Conservation (phyloP, 1,284 basidiomycete genomes). For the Pseudozyma sp. region DNA sequence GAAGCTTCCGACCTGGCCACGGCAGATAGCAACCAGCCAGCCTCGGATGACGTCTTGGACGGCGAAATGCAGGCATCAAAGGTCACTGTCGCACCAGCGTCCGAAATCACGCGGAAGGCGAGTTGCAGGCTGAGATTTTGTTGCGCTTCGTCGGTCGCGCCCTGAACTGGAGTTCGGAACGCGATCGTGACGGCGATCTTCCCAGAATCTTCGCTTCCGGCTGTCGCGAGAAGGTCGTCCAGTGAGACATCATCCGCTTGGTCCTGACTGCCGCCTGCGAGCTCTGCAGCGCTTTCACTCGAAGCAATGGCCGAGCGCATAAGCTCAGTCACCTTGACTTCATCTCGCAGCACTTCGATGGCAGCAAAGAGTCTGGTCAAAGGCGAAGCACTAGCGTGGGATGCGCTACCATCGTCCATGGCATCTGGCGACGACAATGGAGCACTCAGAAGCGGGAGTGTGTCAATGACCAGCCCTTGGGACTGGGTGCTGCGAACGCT, state of each 20-base stretch:
- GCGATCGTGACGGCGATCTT: conserved; percentile 41
- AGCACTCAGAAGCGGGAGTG: conserved; percentile 25
- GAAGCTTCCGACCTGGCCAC: conserved; percentile 4
- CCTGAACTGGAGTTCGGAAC: conserved; percentile 27
- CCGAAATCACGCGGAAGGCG: conserved; percentile 21
- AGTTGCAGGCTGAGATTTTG: conserved; percentile 31
- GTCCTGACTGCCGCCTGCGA: not conserved
- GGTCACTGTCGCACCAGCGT: conserved; percentile 9
- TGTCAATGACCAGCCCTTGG: conserved; percentile 44
- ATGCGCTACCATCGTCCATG: conserved; percentile 20
- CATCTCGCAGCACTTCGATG: conserved; percentile 43
- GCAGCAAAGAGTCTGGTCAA: conserved; percentile 38
- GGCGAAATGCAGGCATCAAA: conserved; percentile 33
- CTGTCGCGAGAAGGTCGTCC: conserved; percentile 30
- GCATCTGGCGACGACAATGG: conserved; percentile 4
- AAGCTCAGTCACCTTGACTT: conserved; percentile 45
- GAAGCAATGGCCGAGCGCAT: conserved; percentile 39
- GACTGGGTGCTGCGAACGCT: conserved; percentile 38
- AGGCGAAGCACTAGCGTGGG: conserved; percentile 6
- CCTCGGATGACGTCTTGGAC: conserved; percentile 7
- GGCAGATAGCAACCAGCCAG: conserved; percentile 32
- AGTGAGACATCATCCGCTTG: conserved; percentile 13
- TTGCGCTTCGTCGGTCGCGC: conserved; percentile 16
- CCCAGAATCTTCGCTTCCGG: not conserved
- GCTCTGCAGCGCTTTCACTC: not conserved